A percentile compares a stretch with the other conserved stretches of the same genome.
Conservation (phyloP, 768 basidiomycete species). For the Hygrocybe coccinea region DNA sequence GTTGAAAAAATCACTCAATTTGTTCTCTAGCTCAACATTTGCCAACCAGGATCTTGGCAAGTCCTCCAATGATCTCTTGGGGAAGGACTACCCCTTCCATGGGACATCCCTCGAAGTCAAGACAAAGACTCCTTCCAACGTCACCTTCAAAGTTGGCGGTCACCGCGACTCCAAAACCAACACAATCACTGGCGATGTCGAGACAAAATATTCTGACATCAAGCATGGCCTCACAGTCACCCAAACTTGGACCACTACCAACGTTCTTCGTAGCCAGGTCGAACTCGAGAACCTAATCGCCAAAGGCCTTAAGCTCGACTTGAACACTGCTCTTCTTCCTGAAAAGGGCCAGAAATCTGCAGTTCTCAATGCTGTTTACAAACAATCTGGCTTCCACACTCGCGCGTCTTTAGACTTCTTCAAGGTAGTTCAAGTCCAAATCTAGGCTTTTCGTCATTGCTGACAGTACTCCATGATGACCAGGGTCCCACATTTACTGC, state of each 20-base stretch:
- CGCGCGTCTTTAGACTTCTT: slow-evolving; percentile 87
- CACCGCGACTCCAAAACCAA: slow-evolving; percentile 67
- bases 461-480: neutral
- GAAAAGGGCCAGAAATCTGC: slow-evolving; percentile 85
- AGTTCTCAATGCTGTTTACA: slow-evolving; percentile 80
- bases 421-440: slow-evolving; percentile 56
- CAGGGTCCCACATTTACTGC: slow-evolving; percentile 97
- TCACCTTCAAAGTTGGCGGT: slow-evolving; percentile 91
- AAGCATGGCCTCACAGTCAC: slow-evolving; percentile 93
- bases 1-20: neutral
- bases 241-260: slow-evolving; percentile 92
- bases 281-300: slow-evolving; percentile 98
- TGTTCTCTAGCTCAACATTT: neutral
- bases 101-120: slow-evolving; percentile 76
- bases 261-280: slow-evolving; percentile 84
- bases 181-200: slow-evolving; percentile 82
- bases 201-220: slow-evolving; percentile 90
- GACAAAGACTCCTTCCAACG: slow-evolving; percentile 82
- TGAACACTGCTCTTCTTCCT: slow-evolving; percentile 76
- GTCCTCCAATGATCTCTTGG: slow-evolving; percentile 91
- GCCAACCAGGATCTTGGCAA: slow-evolving; percentile 81
- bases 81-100: slow-evolving; percentile 85
- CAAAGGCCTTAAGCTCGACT: slow-evolving; percentile 94
- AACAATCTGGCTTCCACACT: slow-evolving; percentile 93
- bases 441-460: slow-evolving; percentile 1